These are phyloP conservation scores for Eutrema yunnanense DNA, from an alignment of 345 rosid species.

Conservation along the genomic window DNA sequence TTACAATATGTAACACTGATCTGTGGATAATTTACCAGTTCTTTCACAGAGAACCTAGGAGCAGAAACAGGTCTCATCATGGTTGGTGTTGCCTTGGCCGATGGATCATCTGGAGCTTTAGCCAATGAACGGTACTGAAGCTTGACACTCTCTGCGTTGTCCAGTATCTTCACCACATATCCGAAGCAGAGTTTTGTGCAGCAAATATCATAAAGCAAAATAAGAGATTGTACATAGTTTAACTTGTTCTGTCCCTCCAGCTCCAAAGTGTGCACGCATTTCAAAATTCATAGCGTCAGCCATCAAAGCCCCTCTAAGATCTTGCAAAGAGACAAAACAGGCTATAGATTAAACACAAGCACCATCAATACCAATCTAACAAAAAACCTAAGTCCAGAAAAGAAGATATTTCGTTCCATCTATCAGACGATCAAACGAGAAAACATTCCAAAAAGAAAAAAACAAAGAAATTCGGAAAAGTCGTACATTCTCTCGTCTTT, in stretches of 20 bases:
- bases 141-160: constrained; percentile 92
- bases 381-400: neutral
- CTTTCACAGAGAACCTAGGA: constrained; percentile 3
- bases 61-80: neutral
- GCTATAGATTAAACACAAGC: neutral
- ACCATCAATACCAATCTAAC: neutral
- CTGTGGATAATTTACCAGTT: neutral
- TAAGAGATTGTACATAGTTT: constrained; percentile 26
- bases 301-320: constrained; percentile 70
- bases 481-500: constrained; percentile 8
- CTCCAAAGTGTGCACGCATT: constrained; percentile 93
- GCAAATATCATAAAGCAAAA: neutral
- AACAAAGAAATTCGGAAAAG: too few relatives aligned
- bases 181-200: constrained; percentile 23
- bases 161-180: constrained; percentile 94
- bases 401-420: neutral
- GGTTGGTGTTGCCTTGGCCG: constrained; percentile 38
- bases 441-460: too few relatives aligned
- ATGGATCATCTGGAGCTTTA: constrained; percentile 39
- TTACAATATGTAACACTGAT: constrained; percentile 17
- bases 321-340: neutral
- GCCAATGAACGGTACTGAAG: too few relatives aligned
- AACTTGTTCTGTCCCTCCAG: constrained; percentile 66
- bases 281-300: constrained; percentile 87
- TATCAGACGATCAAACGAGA: too few relatives aligned